These are phyloP conservation scores for Kwoniella heveanensis DNA, from an alignment of 768 basidiomycete species.

Conservation along the genomic window DNA sequence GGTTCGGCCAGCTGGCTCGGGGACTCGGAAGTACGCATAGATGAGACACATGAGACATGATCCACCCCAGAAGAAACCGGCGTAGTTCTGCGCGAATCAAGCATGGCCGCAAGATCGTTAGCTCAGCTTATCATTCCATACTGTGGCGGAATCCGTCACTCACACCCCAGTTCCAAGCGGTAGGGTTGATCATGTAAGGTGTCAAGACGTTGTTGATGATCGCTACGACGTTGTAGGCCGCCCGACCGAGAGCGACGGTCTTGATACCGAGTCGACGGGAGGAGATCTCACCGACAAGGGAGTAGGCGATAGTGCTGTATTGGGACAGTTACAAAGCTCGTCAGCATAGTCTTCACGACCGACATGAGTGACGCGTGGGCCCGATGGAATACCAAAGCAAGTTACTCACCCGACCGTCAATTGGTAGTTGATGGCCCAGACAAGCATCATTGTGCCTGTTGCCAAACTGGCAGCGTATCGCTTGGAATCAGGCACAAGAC, in stretches of 20 bases:
- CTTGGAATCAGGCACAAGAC: slow-evolving; percentile 38
- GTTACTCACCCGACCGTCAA: slow-evolving; percentile 48
- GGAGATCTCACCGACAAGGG: slow-evolving; percentile 53
- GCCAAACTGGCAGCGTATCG: slow-evolving; percentile 34
- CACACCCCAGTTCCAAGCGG: slow-evolving; percentile 45
- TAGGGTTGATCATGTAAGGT: slow-evolving; percentile 50
- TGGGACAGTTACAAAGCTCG: slow-evolving; percentile 10
- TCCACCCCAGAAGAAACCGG: slow-evolving; percentile 47
- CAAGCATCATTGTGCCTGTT: slow-evolving; percentile 54
- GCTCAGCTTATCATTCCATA: no score
- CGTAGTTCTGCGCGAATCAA: slow-evolving; percentile 35
- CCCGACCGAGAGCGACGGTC: slow-evolving; percentile 46
- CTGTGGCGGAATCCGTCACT: background rate
- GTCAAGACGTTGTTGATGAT: slow-evolving; percentile 43
- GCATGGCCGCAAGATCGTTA: no score
- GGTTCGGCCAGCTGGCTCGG: slow-evolving; percentile 43
- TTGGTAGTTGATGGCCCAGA: slow-evolving; percentile 56
- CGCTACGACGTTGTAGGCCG: slow-evolving; percentile 39
- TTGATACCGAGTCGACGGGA: slow-evolving; percentile 55
- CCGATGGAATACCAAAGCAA: background rate
- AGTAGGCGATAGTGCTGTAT: slow-evolving; percentile 41
- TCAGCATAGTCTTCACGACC: no score
- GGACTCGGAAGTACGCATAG: slow-evolving; percentile 46
- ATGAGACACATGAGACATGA: slow-evolving; percentile 44
- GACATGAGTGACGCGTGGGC: no score